A percentile compares a stretch with the other conserved stretches of the same genome.
These are phyloP conservation scores for Fraxinus floribunda DNA, from an alignment of 305 asterid genomes.

Conservation along the genomic window DNA sequence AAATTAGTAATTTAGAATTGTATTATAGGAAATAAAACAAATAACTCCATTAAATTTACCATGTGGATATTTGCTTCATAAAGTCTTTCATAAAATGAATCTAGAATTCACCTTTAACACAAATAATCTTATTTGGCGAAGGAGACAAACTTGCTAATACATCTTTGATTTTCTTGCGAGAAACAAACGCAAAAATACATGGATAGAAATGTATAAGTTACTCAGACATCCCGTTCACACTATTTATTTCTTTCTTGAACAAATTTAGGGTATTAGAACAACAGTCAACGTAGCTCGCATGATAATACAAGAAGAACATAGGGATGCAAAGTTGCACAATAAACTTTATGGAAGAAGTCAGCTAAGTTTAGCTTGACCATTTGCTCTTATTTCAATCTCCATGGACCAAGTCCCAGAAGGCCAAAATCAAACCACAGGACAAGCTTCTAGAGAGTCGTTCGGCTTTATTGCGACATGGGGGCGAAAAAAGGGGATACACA, in stretches of 20 bases:
- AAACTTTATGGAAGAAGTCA: neutral
- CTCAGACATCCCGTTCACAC: neutral
- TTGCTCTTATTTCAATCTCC: neutral
- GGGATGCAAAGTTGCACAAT: neutral
- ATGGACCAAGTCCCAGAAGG: neutral
- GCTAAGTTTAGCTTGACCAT: neutral
- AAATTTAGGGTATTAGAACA: neutral
- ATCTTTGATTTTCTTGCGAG: neutral
- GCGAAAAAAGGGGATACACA: no score
- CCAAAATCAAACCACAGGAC: neutral
- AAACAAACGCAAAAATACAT: neutral
- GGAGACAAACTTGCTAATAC: neutral
- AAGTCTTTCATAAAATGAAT: neutral
- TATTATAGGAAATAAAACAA: neutral
- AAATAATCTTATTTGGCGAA: neutral
- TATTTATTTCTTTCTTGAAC: neutral
- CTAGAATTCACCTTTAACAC: neutral
- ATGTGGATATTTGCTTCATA: neutral
- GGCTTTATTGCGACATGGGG: neutral
- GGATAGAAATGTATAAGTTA: neutral
- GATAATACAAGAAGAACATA: neutral
- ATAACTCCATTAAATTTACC: neutral
- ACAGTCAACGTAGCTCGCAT: neutral
- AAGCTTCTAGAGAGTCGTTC: neutral
- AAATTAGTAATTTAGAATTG: constrained; percentile 11